Evolutionary conservation across 257 asterid species (phyloP), one percentile per base, ranked within the genome.

Genomic region (Gentiana dahurica): DNA sequence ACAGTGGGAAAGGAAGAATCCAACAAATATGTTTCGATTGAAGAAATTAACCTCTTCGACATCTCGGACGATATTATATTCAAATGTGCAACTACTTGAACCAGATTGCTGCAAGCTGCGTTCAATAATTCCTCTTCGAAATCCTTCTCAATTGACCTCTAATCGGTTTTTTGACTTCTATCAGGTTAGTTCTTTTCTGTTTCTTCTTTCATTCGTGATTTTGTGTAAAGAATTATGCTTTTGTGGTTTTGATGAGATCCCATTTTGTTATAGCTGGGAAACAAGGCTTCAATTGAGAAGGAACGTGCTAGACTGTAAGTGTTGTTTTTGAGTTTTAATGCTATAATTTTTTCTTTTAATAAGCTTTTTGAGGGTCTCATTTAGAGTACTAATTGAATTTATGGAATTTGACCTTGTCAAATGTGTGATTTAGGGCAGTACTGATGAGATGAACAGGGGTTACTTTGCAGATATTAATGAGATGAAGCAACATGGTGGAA

Each of bases 301-400:
- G 94, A 82, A 71, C 89, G 94, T 55, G 94, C 84, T 65, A 75
- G 97, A 73, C 74, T 92, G 99, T 92, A 81, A 83, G 95, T 78
- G 61, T 53, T 49, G 58, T 59, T 56, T 46, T 36, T 51, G n/a
- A 24, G 11, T 24, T 50, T 4, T 44, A 41, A 58, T 34, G 38
- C 39, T 24, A 24, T 24, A 24, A 24, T 24, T 24, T 24, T 24
- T 24, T 24, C 24, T 24, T 24, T 24, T 24, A 24, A 24, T 24
- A 24, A 24, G 24, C 24, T 24, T 24, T 24, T 24, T 24, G 24
- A 24, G 24, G 24, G 24, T 24, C 24, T 66, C 45, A 3, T 34
- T 35, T 58, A 45, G 34, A 32, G 39, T 36, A 9, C 66, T n/a
- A 6, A 39, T 8, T 53, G 59, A 47, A 50, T 24, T 47, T 71